Base-by-base conservation (phyloP, 2,329 filamentous ascomycete genomes). In the Aquanectria penicillioides region DNA sequence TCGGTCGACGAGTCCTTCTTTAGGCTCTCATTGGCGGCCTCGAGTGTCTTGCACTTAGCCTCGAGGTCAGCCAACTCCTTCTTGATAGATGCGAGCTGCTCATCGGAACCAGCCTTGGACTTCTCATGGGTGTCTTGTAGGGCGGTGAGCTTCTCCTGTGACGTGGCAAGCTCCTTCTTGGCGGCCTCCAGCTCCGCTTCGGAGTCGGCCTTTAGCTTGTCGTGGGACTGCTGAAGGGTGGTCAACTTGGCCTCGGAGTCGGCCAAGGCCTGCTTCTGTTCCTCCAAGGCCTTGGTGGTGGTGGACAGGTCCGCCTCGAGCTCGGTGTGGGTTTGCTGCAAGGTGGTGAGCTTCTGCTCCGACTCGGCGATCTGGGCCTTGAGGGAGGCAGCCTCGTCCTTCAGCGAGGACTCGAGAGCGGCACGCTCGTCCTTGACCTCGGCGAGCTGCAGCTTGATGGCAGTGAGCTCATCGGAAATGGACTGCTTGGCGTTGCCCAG, bases 341-440 rank as follows among this genome's bases (percentile, higher is more conserved):
- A 66, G 26, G 69, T 54, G 34, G 71, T 69, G 29, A 75, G 71
- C 56, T 75, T 74, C 56, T 74, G 62, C 57, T 70, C 57, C 22
- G 63, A 70, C 40, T 75, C 72, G 49, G 70, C 67, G 25, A 79
- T 67, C 56, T 77, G 71, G 47, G 74, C 57, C 67, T 77, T 73
- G 33, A 74, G 72, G 12, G 67, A 49, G 37, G 62, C 53, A 43
- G 73, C 66, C 62, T 78, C 72, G 43, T 72, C 62, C 52, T 74
- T 64, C 26, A 71, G 60, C 63, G 57, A 74, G 62, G 28, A 47
- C 61, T 76, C 74, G 33, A 77, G 66, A 23, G 73, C 68, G 36
- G 68, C 69, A 23, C 71, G 72, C 63, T 76, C 74, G 61, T 77
- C 73, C 62, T 72, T 65, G 44, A 69, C 69, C 41, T 74, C 72